Percentiles rank a stretch among this genome's conserved stretches.
phyloP scores from a whole-genome alignment of 23 red algal genomes.

The Gracilaria gracilis region DNA sequence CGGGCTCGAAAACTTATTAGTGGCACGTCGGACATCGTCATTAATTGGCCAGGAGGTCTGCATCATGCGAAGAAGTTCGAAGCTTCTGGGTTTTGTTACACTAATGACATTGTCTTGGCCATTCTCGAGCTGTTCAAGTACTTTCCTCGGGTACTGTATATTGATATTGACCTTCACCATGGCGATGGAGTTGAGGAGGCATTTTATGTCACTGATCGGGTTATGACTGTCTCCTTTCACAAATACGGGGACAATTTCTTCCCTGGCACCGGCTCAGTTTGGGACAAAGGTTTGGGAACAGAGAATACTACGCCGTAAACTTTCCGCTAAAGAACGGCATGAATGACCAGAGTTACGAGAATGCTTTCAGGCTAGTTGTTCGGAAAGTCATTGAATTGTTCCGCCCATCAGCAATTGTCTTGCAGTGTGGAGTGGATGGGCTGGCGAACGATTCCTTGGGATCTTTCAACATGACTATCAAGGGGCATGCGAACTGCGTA shows the following conservation, averaged over 20 bases:
- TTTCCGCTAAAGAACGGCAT: conserved; percentile 74
- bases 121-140: conserved; percentile 71
- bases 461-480: conserved; percentile 66
- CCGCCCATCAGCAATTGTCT: conserved; percentile 62
- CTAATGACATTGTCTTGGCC: conserved; percentile 72
- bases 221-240: conserved; percentile 80
- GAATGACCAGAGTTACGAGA: conserved; percentile 61
- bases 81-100: conserved; percentile 75
- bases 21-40: conserved; percentile 63
- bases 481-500: conserved; percentile 67
- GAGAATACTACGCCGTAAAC: conserved; percentile 71
- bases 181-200: conserved; percentile 82
- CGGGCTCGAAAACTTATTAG: conserved; percentile 64
- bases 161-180: conserved; percentile 82
- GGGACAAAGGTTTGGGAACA: conserved; percentile 52
- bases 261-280: conserved; percentile 59
- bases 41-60: conserved; percentile 80
- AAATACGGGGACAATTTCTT: conserved; percentile 78
- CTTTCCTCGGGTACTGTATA: conserved; percentile 64
- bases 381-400: conserved; percentile 68
- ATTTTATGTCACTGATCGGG: conserved; percentile 71
- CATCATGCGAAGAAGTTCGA: conserved; percentile 71
- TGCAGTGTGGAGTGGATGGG: conserved; percentile 72
- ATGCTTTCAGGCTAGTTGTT: conserved; percentile 42
- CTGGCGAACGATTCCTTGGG: conserved; percentile 61